phyloP scores from a whole-genome alignment of 352 stramenopile genomes.

The Phytophthora citrophthora region DNA sequence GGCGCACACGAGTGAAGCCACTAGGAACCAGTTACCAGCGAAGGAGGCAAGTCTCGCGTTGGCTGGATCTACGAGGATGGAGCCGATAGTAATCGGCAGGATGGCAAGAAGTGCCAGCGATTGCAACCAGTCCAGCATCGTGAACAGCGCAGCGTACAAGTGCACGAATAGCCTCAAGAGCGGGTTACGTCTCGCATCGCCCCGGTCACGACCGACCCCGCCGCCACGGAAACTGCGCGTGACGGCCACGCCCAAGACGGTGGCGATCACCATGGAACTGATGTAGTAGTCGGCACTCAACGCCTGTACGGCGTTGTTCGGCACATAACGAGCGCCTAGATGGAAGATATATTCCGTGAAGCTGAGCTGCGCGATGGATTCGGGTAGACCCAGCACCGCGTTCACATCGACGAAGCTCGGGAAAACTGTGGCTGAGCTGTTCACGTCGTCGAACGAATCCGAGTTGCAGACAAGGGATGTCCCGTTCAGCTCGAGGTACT shows the following conservation, averaged over 20 bases:
- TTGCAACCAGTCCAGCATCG: slow-evolving; percentile 68
- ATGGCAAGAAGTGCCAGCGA: slow-evolving; percentile 51
- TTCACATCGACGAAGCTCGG: slow-evolving; percentile 56
- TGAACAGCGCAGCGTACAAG: slow-evolving; percentile 62
- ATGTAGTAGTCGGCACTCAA: slow-evolving; percentile 50
- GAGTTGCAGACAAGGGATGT: slow-evolving; percentile 16
- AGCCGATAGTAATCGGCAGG: slow-evolving; percentile 53
- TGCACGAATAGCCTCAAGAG: slow-evolving; percentile 67
- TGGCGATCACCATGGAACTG: slow-evolving; percentile 58
- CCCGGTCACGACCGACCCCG: slow-evolving; percentile 35
- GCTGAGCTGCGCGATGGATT: slow-evolving; percentile 45
- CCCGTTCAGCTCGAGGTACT: slow-evolving; percentile 53
- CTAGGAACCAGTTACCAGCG: slow-evolving; percentile 53
- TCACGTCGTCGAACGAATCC: slow-evolving; percentile 19
- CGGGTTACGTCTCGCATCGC: slow-evolving; percentile 56
- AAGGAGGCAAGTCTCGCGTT: slow-evolving; percentile 41
- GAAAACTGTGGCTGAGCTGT: slow-evolving; percentile 40
- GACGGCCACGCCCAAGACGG: slow-evolving; percentile 53
- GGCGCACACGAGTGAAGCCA: slow-evolving; percentile 22
- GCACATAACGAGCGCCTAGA: slow-evolving; percentile 53
- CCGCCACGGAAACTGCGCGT: slow-evolving; percentile 49
- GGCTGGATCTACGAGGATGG: slow-evolving; percentile 45
- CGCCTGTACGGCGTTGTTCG: slow-evolving; percentile 53
- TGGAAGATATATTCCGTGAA: slow-evolving; percentile 53
- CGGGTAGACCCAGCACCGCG: slow-evolving; percentile 45